These are phyloP conservation scores for Galeopsis tetrahit DNA, from an alignment of 257 asterid species.

Conservation along the genomic window DNA sequence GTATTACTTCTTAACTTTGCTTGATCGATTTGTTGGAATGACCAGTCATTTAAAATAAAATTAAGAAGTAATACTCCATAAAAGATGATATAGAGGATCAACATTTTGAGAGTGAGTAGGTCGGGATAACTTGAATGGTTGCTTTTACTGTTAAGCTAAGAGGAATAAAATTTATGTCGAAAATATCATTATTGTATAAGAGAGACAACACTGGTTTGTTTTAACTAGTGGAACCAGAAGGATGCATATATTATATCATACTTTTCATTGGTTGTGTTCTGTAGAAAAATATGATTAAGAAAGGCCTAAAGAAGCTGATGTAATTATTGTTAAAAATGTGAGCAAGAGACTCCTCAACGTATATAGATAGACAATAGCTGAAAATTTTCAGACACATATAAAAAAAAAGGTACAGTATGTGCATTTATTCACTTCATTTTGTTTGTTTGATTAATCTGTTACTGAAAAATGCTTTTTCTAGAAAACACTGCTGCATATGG, in stretches of 20 bases:
- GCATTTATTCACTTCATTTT: neutral
- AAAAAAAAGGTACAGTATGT: neutral
- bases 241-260: neutral
- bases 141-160: conserved; percentile 19
- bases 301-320: conserved; percentile 9
- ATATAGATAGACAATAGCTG: neutral
- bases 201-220: neutral
- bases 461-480: neutral
- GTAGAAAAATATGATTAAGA: conserved; percentile 9
- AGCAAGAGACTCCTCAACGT: neutral
- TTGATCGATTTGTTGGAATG: neutral
- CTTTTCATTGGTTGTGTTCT: neutral
- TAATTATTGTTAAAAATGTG: neutral
- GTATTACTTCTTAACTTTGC: conserved; percentile 7
- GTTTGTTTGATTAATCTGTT: neutral
- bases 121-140: neutral
- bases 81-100: neutral
- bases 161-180: neutral
- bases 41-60: conserved; percentile 4
- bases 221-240: conserved; percentile 9
- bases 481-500: neutral
- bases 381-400: neutral
- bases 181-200: neutral
- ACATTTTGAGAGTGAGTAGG: neutral
- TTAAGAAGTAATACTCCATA: conserved; percentile 5